Evolutionary conservation across 352 stramenopile species (phyloP).

Genomic region (Pythium phragmiticola): DNA sequence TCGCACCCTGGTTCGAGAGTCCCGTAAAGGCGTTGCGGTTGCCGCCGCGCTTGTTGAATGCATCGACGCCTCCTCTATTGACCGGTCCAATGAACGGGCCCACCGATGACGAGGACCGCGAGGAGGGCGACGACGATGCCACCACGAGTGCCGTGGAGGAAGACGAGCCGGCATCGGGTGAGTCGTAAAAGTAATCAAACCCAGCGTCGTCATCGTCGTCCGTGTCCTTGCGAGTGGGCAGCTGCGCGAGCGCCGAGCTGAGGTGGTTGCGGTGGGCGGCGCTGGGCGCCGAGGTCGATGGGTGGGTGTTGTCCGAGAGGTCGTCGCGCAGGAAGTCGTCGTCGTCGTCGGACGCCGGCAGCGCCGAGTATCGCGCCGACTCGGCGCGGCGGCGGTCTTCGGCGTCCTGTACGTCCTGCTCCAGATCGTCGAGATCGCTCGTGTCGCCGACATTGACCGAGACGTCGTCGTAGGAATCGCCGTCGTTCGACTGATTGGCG

Average conservation of each 20-base stretch:
- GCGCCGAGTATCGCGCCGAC: constrained; percentile 18
- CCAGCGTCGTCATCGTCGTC: constrained; percentile 26
- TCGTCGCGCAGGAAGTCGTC: constrained; percentile 19
- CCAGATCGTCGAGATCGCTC: constrained; percentile 18
- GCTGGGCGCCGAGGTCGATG: neutral
- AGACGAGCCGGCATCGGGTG: constrained; percentile 19
- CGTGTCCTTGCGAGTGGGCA: constrained; percentile 20
- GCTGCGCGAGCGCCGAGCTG: constrained; percentile 24
- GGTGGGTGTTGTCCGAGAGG: constrained; percentile 13
- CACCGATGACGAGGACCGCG: constrained; percentile 8
- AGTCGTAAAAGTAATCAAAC: constrained; percentile 60
- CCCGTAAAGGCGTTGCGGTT: constrained; percentile 63
- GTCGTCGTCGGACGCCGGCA: constrained; percentile 27
- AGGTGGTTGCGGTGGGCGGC: constrained; percentile 22
- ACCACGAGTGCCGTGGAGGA: constrained; percentile 26
- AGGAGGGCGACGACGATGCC: constrained; percentile 23
- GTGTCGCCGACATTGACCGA: constrained; percentile 20
- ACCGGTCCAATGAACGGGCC: constrained; percentile 20
- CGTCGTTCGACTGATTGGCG: constrained; percentile 8
- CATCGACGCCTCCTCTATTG: constrained; percentile 8
- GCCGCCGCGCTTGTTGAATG: constrained; percentile 8
- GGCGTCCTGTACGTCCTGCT: constrained; percentile 22
- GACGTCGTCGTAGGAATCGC: constrained; percentile 18
- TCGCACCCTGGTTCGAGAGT: constrained; percentile 89
- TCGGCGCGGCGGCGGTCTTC: constrained; percentile 6